Conservation (phyloP, 805 yeast genomes). For the Zygosaccharomyces rouxii region DNA sequence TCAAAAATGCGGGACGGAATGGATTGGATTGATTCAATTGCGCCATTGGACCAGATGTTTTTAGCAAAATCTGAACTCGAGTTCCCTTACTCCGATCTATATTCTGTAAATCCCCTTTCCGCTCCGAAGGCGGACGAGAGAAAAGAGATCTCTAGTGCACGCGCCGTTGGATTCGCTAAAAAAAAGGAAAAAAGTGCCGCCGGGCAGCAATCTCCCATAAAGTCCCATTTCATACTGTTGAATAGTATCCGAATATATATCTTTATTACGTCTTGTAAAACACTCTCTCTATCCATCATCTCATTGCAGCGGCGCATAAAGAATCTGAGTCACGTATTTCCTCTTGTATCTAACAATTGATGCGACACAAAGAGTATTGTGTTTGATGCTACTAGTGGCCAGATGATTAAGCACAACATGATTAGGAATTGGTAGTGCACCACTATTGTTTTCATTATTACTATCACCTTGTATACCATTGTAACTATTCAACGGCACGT, state of each 20-base stretch:
- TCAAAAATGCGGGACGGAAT: too few relatives aligned
- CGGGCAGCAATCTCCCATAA: not conserved
- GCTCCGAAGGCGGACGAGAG: too few relatives aligned
- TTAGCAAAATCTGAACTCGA: too few relatives aligned
- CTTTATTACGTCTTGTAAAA: not conserved
- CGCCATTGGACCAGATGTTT: too few relatives aligned
- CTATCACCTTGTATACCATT: conserved; percentile 31
- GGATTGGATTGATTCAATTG: too few relatives aligned
- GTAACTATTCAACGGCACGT: conserved; percentile 81
- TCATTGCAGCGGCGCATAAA: conserved; percentile 77
- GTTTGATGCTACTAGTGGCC: conserved; percentile 94
- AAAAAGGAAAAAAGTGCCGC: not conserved
- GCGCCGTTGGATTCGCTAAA: not conserved
- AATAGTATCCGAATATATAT: not conserved
- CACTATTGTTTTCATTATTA: conserved; percentile 66
- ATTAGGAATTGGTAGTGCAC: conserved; percentile 89
- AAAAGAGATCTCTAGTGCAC: not conserved
- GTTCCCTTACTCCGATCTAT: too few relatives aligned
- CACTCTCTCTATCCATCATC: conserved; percentile 9
- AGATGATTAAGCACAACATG: conserved; percentile 91
- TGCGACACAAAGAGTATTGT: conserved; percentile 90
- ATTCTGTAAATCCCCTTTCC: too few relatives aligned
- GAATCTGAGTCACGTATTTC: conserved; percentile 85
- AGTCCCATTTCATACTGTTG: not conserved
- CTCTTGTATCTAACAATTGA: conserved; percentile 83